These are phyloP conservation scores for Coelastrella sp. DNA, from an alignment of 139 green algal species.

Conservation along the genomic window DNA sequence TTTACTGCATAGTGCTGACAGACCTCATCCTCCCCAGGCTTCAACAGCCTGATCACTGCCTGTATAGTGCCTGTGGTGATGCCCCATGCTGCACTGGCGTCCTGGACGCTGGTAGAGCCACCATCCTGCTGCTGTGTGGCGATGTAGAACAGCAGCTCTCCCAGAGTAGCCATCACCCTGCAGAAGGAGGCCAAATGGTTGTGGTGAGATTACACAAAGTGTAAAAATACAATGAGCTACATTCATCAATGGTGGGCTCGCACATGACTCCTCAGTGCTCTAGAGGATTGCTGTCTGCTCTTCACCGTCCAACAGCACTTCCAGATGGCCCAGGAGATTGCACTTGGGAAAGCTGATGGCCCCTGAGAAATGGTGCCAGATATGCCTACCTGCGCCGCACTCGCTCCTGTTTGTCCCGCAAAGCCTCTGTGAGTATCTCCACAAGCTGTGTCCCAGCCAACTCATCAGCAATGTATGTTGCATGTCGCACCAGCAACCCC, in stretches of 20 bases:
- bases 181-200: no score
- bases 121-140: conserved; percentile 86
- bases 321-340: not conserved
- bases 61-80: conserved; percentile 56
- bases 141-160: conserved; percentile 97
- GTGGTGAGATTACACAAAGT: no score
- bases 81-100: conserved; percentile 51
- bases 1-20: conserved; percentile 94
- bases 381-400: conserved; percentile 67
- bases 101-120: conserved; percentile 49
- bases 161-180: conserved; percentile 86
- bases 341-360: not conserved
- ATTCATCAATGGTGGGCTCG: no score
- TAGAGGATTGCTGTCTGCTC: no score
- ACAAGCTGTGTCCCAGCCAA: conserved; percentile 73
- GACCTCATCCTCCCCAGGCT: conserved; percentile 84
- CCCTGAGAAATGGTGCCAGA: not conserved
- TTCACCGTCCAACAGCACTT: no score
- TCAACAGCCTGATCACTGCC: conserved; percentile 69
- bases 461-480: conserved; percentile 88
- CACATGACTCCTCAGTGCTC: no score
- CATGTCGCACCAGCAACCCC: conserved; percentile 90
- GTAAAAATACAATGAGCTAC: no score
- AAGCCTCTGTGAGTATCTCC: conserved; percentile 78
- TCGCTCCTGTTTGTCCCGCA: conserved; percentile 80